phyloP scores from a whole-genome alignment of 352 stramenopile genomes.

The Phytophthora fragariaefolia region DNA sequence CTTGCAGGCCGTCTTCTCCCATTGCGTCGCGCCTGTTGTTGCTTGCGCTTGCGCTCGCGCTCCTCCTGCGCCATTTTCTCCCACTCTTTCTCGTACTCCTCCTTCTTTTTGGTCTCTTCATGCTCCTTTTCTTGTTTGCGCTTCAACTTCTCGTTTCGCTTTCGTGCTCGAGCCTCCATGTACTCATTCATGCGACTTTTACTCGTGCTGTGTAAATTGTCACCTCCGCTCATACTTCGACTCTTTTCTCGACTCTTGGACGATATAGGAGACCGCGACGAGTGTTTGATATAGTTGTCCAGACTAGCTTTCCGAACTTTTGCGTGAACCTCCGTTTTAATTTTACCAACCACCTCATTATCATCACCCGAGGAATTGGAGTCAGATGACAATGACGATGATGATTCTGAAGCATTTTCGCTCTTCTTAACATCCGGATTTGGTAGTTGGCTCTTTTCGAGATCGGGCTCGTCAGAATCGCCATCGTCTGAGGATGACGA shows the following conservation, averaged over 20 bases:
- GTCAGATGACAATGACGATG: slow-evolving; percentile 39
- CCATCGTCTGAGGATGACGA: slow-evolving; percentile 41
- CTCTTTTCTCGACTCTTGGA: slow-evolving; percentile 52
- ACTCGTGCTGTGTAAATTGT: slow-evolving; percentile 44
- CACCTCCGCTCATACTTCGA: slow-evolving; percentile 42
- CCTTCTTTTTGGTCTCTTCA: slow-evolving; percentile 78
- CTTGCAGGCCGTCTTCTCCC: slow-evolving; percentile 74
- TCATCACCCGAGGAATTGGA: slow-evolving; percentile 33
- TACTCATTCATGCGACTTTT: slow-evolving; percentile 91
- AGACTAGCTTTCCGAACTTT: slow-evolving; percentile 38
- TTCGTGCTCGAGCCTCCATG: slow-evolving; percentile 83
- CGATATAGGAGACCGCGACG: slow-evolving; percentile 42
- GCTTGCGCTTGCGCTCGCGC: slow-evolving; percentile 80
- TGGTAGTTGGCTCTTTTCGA: slow-evolving; percentile 23
- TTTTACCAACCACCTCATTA: slow-evolving; percentile 9
- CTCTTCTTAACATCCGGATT: slow-evolving; percentile 23
- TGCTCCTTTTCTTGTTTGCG: slow-evolving; percentile 76
- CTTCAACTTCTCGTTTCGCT: slow-evolving; percentile 80
- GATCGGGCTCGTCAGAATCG: slow-evolving; percentile 33
- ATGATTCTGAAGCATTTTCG: slow-evolving; percentile 34
- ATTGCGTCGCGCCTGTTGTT: slow-evolving; percentile 73
- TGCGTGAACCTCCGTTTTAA: slow-evolving; percentile 33
- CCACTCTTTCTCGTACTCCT: slow-evolving; percentile 91
- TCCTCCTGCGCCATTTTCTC: slow-evolving; percentile 90
- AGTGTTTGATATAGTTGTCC: slow-evolving; percentile 27